Percentiles rank a stretch among this genome's conserved stretches.
phyloP scores from a whole-genome alignment of 2,329 filamentous ascomycete species.

The Alternaria sp. region DNA sequence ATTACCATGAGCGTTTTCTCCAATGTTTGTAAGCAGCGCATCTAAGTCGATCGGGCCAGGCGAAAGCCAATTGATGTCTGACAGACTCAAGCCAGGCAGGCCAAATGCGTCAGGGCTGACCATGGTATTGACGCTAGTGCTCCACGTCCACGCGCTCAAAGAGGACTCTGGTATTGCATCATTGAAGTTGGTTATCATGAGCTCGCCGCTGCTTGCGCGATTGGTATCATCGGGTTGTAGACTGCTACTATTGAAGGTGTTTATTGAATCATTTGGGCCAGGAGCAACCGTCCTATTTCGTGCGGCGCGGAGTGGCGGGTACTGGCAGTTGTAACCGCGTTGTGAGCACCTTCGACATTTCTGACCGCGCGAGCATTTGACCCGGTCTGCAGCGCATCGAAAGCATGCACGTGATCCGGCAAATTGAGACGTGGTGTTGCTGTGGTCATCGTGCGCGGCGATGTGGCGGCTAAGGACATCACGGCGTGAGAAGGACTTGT shows the following conservation, averaged over 20 bases:
- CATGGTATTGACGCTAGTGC: background rate
- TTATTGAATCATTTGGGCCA: background rate
- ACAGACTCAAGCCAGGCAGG: constrained; percentile 10
- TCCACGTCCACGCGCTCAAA: constrained; percentile 4
- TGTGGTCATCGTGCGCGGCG: constrained; percentile 15
- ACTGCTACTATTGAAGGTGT: background rate
- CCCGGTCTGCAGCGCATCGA: constrained; percentile 37
- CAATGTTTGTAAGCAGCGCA: constrained; percentile 11
- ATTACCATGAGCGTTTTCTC: background rate
- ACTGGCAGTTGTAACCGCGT: constrained; percentile 31
- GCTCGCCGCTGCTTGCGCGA: background rate
- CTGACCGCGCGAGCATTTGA: constrained; percentile 39
- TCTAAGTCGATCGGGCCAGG: constrained; percentile 16
- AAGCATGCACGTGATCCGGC: constrained; percentile 32
- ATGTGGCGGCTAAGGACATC: constrained; percentile 16
- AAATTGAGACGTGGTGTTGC: background rate
- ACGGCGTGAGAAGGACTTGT: constrained; percentile 18
- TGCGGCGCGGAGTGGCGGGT: constrained; percentile 21
- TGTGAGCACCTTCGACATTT: constrained; percentile 36
- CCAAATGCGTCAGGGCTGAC: constrained; percentile 5
- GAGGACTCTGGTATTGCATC: background rate
- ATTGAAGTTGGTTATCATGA: background rate
- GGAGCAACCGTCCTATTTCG: background rate
- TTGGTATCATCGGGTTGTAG: background rate
- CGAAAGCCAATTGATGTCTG: constrained; percentile 21